These are phyloP conservation scores for Sparassis latifolia DNA, from an alignment of 1,284 basidiomycete genomes.

Conservation along the genomic window DNA sequence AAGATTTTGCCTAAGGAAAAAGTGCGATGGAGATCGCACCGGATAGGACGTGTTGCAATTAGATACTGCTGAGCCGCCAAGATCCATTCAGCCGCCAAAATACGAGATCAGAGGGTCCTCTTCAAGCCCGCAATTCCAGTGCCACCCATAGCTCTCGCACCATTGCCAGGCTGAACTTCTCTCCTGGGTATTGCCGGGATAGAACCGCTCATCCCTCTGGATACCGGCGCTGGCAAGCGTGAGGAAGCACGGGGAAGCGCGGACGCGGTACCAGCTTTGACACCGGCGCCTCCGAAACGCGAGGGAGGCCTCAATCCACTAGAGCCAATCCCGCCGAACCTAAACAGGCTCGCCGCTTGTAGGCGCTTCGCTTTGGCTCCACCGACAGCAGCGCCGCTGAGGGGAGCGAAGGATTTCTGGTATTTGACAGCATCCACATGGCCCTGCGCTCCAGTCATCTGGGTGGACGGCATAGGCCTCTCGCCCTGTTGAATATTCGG, in stretches of 20 bases:
- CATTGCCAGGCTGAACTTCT: too few species aligned
- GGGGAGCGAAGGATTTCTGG: neutral
- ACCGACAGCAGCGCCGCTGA: neutral
- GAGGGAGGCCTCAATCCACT: conserved; percentile 11
- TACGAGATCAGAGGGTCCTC: too few species aligned
- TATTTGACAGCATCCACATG: conserved; percentile 5
- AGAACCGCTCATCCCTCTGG: too few species aligned
- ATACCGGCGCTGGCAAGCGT: conserved; percentile 9
- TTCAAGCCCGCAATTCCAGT: too few species aligned
- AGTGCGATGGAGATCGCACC: too few species aligned
- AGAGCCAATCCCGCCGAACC: neutral
- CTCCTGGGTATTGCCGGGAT: too few species aligned
- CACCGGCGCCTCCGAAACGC: neutral
- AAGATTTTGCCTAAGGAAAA: too few species aligned
- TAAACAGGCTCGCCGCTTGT: conserved; percentile 2
- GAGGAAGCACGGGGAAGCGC: conserved; percentile 17
- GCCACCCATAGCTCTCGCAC: too few species aligned
- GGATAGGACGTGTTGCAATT: too few species aligned
- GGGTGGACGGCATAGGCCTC: neutral
- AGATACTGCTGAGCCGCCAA: too few species aligned
- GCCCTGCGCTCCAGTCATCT: neutral
- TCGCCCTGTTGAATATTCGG: conserved; percentile 10
- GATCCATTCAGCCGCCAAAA: too few species aligned
- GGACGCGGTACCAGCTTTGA: conserved; percentile 1
- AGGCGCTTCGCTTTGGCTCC: neutral